These are phyloP conservation scores for Peronosclerospora sorghi DNA, from an alignment of 352 stramenopile species.

Conservation along the genomic window DNA sequence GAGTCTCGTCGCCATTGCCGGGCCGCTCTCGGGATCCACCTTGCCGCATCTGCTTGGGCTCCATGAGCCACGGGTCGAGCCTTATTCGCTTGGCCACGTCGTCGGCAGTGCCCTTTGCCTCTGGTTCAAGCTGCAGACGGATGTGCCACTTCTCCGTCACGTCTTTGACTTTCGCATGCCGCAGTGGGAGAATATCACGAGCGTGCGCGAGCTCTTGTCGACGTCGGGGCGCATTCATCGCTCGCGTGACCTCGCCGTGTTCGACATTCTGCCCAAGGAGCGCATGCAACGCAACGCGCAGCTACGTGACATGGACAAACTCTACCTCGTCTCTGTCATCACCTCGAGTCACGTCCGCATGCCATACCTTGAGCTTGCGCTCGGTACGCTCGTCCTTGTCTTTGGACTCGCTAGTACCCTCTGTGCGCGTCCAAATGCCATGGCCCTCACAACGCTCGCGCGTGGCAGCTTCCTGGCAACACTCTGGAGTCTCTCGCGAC, in stretches of 20 bases:
- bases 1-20: slow-evolving; percentile 44
- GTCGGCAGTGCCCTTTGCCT: slow-evolving; percentile 19
- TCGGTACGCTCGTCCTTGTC: slow-evolving; percentile 2
- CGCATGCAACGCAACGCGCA: slow-evolving; percentile 34
- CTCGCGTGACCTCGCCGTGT: slow-evolving; percentile 39
- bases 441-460: background rate
- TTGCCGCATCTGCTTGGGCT: slow-evolving; percentile 22
- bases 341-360: slow-evolving; percentile 32
- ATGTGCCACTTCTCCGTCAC: slow-evolving; percentile 21
- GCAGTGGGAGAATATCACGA: slow-evolving; percentile 29
- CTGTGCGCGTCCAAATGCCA: slow-evolving; percentile 2
- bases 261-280: slow-evolving; percentile 31
- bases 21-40: slow-evolving; percentile 34
- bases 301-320: slow-evolving; percentile 42
- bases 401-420: slow-evolving; percentile 3
- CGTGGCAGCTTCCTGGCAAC: background rate
- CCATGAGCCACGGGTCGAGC: slow-evolving; percentile 12
- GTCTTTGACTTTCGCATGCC: slow-evolving; percentile 52
- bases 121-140: slow-evolving; percentile 35
- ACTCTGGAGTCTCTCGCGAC: slow-evolving; percentile 1
- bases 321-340: slow-evolving; percentile 45
- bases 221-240: slow-evolving; percentile 24
- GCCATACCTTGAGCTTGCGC: slow-evolving; percentile 12
- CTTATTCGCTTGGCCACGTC: slow-evolving; percentile 20
- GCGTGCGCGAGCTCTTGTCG: slow-evolving; percentile 26